Conservation (phyloP, 2,329 filamentous ascomycete genomes). For the Teratosphaeriaceae sp. region DNA sequence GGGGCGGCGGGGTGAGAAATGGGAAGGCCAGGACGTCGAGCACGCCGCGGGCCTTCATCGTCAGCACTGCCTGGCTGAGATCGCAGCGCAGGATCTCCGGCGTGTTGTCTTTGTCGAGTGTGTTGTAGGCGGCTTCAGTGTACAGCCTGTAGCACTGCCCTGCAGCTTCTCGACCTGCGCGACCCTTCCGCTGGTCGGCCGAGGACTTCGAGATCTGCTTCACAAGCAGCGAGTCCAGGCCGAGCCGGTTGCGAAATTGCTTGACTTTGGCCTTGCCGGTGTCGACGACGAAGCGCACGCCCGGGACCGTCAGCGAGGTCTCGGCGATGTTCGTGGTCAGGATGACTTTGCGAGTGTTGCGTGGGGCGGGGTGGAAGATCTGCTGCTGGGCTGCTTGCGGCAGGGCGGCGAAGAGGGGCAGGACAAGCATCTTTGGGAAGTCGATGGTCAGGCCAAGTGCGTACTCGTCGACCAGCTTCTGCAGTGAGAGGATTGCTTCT, state of each 20-base stretch:
- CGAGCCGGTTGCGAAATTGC: constrained; percentile 31
- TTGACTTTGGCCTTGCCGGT: constrained; percentile 38
- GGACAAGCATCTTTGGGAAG: constrained; percentile 36
- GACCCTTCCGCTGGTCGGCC: constrained; percentile 42
- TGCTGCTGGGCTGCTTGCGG: constrained; percentile 36
- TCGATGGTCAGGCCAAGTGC: constrained; percentile 36
- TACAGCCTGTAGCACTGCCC: constrained; percentile 47
- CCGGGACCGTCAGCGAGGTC: constrained; percentile 46
- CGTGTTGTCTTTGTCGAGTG: constrained; percentile 27
- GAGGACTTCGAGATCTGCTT: constrained; percentile 46
- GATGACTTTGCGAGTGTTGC: constrained; percentile 42
- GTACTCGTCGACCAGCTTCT: too few relatives aligned
- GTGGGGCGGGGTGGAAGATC: constrained; percentile 34
- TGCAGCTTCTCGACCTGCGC: constrained; percentile 43
- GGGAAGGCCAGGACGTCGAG: constrained; percentile 36
- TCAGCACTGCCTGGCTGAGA: constrained; percentile 40
- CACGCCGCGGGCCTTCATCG: constrained; percentile 35
- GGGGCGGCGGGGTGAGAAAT: constrained; percentile 40
- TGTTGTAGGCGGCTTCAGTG: constrained; percentile 30
- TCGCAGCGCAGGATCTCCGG: constrained; percentile 40
- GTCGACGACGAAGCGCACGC: constrained; percentile 46
- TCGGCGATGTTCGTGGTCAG: constrained; percentile 47
- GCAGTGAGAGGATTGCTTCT: constrained; percentile 35
- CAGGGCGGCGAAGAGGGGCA: constrained; percentile 42
- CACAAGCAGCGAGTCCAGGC: constrained; percentile 33